Conservation (phyloP, 2,329 filamentous ascomycete species). For the Talaromyces pinophilus region DNA sequence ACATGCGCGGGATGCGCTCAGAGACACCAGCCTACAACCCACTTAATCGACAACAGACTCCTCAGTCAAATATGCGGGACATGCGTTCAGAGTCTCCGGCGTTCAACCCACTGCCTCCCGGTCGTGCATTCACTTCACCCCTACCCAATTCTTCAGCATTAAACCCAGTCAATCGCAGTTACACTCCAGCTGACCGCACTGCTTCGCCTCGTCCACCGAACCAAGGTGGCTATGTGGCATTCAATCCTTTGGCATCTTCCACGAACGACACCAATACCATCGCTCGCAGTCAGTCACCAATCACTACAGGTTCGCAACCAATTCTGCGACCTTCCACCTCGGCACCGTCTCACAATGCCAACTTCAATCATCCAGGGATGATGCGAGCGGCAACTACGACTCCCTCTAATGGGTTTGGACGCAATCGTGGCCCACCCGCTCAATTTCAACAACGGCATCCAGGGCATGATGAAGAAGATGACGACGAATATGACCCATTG, state of each 20-base stretch:
- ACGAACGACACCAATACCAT: not conserved
- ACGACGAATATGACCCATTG: constrained; percentile 23
- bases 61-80: constrained; percentile 1
- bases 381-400: constrained; percentile 20
- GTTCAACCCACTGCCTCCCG: constrained; percentile 12
- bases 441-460: constrained; percentile 5
- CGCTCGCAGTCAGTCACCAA: constrained; percentile 3
- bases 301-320: not conserved
- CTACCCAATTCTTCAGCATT: constrained; percentile 1
- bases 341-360: constrained; percentile 1
- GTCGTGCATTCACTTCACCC: constrained; percentile 16
- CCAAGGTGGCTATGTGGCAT: constrained; percentile 23
- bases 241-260: constrained; percentile 20
- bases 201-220: constrained; percentile 19
- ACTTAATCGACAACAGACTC: not conserved
- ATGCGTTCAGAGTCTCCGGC: constrained; percentile 24
- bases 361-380: constrained; percentile 16
- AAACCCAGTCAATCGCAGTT: constrained; percentile 11
- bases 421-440: not conserved
- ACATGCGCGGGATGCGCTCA: constrained; percentile 8
- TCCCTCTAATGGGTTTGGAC: constrained; percentile 19
- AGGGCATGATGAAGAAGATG: constrained; percentile 18
- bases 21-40: constrained; percentile 14
- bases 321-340: constrained; percentile 18
- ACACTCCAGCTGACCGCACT: constrained; percentile 16